phyloP scores from a whole-genome alignment of 257 asterid genomes.

The Jacaranda mimosifolia region DNA sequence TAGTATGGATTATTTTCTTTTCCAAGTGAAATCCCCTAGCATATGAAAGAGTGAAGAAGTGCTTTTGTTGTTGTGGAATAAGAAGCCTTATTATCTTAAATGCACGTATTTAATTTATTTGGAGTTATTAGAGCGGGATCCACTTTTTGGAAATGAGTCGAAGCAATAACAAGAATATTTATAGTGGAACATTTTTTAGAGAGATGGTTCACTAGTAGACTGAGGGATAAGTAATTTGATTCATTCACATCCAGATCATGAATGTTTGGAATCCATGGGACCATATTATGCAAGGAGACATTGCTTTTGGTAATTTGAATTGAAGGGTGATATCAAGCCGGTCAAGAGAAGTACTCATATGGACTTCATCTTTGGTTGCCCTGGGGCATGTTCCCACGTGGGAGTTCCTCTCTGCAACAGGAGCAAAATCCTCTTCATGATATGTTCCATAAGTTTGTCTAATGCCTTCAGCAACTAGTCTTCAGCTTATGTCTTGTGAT shows the following conservation, averaged over 20 bases:
- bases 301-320: background rate
- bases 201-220: slow-evolving; percentile 14
- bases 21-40: slow-evolving; percentile 2
- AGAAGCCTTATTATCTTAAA: background rate
- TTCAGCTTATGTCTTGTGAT: background rate
- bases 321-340: background rate
- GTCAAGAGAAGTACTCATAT: background rate
- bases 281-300: slow-evolving; percentile 14
- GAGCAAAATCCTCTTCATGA: too few relatives aligned
- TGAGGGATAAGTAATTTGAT: slow-evolving; percentile 3
- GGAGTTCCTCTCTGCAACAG: too few relatives aligned
- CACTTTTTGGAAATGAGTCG: background rate
- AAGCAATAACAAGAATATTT: slow-evolving; percentile 2
- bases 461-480: background rate
- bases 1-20: background rate
- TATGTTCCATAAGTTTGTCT: background rate
- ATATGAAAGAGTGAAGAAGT: background rate
- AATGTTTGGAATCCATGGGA: background rate
- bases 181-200: slow-evolving; percentile 10
- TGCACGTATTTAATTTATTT: slow-evolving; percentile 7
- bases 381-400: background rate
- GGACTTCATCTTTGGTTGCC: background rate
- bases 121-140: background rate
- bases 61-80: background rate
- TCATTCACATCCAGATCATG: slow-evolving; percentile 6